phyloP scores from a whole-genome alignment of 306 rosid genomes.

The Gastrolobium villosum region DNA sequence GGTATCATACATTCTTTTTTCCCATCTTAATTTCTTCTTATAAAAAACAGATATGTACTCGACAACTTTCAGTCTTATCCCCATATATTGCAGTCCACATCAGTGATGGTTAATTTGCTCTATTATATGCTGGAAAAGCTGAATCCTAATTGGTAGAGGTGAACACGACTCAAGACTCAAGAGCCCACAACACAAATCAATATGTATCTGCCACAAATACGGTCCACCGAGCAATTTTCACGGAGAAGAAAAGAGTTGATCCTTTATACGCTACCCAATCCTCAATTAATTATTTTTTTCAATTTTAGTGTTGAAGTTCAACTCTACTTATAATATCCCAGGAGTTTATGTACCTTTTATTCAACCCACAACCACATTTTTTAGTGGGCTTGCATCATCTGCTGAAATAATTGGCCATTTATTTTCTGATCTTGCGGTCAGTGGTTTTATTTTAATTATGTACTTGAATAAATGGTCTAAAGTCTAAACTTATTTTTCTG shows the following conservation, averaged over 20 bases:
- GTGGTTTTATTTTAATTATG: constrained; percentile 8
- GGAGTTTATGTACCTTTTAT: constrained; percentile 14
- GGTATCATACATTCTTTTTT: constrained; percentile 14
- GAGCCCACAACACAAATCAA: constrained; percentile 44
- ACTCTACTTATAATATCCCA: constrained; percentile 45
- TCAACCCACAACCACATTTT: constrained; percentile 12
- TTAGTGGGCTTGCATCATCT: constrained; percentile 53
- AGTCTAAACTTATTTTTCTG: not conserved
- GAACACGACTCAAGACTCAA: not conserved
- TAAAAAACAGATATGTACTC: constrained; percentile 48
- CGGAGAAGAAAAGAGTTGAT: constrained; percentile 29
- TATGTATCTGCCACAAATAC: constrained; percentile 40
- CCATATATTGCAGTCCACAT: constrained; percentile 52
- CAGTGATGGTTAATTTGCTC: constrained; percentile 46
- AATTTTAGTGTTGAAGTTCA: constrained; percentile 43
- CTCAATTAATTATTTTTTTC: not conserved
- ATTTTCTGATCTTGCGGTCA: constrained; percentile 7
- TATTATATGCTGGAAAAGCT: constrained; percentile 35
- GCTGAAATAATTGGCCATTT: constrained; percentile 24
- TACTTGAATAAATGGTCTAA: constrained; percentile 34
- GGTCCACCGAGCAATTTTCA: constrained; percentile 45
- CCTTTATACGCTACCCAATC: constrained; percentile 53
- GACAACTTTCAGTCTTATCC: constrained; percentile 55
- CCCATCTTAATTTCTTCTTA: constrained; percentile 24
- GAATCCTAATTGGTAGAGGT: constrained; percentile 41